phyloP scores from a whole-genome alignment of 2,329 filamentous ascomycete species.

The Epicoccum sorghinum region DNA sequence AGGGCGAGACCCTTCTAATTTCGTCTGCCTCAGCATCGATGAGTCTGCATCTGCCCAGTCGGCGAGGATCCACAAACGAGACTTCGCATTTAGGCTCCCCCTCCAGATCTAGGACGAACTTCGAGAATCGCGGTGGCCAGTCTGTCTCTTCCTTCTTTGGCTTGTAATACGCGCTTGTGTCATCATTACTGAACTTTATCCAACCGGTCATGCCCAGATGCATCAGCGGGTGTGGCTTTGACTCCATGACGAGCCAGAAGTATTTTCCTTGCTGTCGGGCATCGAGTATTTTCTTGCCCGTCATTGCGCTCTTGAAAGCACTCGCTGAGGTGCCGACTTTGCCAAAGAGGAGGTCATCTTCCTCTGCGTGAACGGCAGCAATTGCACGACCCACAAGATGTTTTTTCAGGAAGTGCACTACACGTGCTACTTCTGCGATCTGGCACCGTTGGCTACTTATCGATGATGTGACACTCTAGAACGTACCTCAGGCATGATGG shows the following conservation, averaged over 20 bases:
- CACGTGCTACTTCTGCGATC: slow-evolving; percentile 72
- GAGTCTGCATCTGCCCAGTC: slow-evolving; percentile 79
- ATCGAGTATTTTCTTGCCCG: slow-evolving; percentile 72
- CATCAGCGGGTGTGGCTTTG: slow-evolving; percentile 84
- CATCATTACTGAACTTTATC: slow-evolving; percentile 83
- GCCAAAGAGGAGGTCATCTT: slow-evolving; percentile 87
- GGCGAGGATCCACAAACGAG: slow-evolving; percentile 83
- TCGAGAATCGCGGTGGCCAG: slow-evolving; percentile 92
- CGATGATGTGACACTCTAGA: too few species aligned
- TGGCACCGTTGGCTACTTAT: neutral
- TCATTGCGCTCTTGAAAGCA: slow-evolving; percentile 75
- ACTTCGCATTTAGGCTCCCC: slow-evolving; percentile 65
- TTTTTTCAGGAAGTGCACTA: slow-evolving; percentile 83
- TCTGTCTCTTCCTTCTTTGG: slow-evolving; percentile 62
- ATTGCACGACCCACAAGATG: slow-evolving; percentile 86
- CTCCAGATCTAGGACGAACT: slow-evolving; percentile 76
- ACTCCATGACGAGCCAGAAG: slow-evolving; percentile 84
- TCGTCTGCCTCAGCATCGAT: slow-evolving; percentile 78
- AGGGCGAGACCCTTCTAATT: slow-evolving; percentile 76
- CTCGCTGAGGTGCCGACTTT: slow-evolving; percentile 83
- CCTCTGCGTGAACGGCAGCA: slow-evolving; percentile 69
- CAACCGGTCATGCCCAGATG: slow-evolving; percentile 80
- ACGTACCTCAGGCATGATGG: slow-evolving; percentile 44
- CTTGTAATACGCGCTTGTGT: slow-evolving; percentile 79
- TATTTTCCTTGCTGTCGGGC: slow-evolving; percentile 94